Base-by-base conservation (phyloP, 805 yeast genomes). In the Teunomyces barrocoloradensis region DNA sequence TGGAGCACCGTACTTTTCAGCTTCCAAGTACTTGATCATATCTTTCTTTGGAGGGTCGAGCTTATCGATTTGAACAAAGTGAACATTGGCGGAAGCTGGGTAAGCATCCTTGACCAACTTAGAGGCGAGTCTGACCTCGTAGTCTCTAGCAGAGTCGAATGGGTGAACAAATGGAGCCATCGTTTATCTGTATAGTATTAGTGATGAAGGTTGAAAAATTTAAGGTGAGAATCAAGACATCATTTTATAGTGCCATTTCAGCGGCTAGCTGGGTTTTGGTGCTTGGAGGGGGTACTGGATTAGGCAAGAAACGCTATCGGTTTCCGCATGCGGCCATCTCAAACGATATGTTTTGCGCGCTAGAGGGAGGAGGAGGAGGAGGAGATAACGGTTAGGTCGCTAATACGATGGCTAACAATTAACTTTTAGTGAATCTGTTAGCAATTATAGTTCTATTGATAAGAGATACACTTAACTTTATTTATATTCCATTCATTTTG, bases 31-130 rank as follows among this genome's bases (percentile, higher is more conserved):
- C 57, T 75, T 79, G 52, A 81, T 59, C 85, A 87, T 83, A 52
- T 77, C 82, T 56, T 77, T 71, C 76, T 87, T 87, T 51, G 95
- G 91, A 29, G 96, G 96, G 61, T 87, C 95, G 41, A 79, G 56
- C 63, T 82, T 77, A 61, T 85, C 91, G 50, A 83, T 68, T 63
- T 81, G 87, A 44, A 79, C 74, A 63, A 85, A 85, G 63, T 82
- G 87, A 45, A 84, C 80, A 54, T 73, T 69, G 42, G 75, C 79
- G 13, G 68, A 59, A 28, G 79, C 79, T 15, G 80, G 74, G 60
- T 78, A 66, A 45, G 77, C 60, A 60, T 80, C 85, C 68, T 83
- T 84, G 66, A 84, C 69, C 50, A 84, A 73, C 65, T 81, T 80
- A 44, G 84, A 59, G 37, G 87, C 79, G 52, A 75, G 64, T 62